Percentiles rank a stretch among this genome's conserved stretches.
phyloP scores from a whole-genome alignment of 345 rosid genomes.

The Melaleuca alternifolia region DNA sequence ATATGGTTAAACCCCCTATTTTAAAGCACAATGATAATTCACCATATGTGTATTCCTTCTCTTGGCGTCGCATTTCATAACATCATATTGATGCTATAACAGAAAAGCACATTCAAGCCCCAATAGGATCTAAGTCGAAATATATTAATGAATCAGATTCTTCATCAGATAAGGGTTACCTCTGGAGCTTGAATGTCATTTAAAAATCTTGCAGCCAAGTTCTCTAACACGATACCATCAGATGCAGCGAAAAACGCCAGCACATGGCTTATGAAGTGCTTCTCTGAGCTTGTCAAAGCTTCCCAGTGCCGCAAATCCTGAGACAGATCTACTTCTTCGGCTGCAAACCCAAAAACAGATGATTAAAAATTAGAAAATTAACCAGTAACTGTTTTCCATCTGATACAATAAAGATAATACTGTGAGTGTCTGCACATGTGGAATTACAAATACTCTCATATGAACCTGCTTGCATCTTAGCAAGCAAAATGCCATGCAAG shows the following conservation, averaged over 20 bases:
- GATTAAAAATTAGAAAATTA: not conserved
- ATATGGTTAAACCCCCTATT: not conserved
- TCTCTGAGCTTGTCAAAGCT: constrained; percentile 44
- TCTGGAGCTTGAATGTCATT: constrained; percentile 85
- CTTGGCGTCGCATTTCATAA: not conserved
- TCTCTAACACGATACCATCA: constrained; percentile 91
- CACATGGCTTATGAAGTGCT: constrained; percentile 71
- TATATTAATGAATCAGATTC: not conserved
- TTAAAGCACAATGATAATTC: not conserved
- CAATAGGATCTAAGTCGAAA: not conserved
- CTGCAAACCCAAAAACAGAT: constrained; percentile 24
- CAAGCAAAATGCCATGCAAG: not conserved
- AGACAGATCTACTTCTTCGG: constrained; percentile 93
- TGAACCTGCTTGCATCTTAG: not conserved
- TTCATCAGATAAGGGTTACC: constrained; percentile 20
- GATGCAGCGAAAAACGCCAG: constrained; percentile 91
- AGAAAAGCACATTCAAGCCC: not conserved
- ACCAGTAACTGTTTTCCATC: not conserved
- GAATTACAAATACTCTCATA: not conserved
- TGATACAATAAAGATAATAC: not conserved
- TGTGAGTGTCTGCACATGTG: not conserved
- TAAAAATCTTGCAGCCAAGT: constrained; percentile 78
- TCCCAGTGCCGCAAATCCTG: constrained; percentile 80
- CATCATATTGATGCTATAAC: not conserved
- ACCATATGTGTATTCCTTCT: not conserved